phyloP scores from a whole-genome alignment of 352 stramenopile species.

The Elongisporangium undulatum region DNA sequence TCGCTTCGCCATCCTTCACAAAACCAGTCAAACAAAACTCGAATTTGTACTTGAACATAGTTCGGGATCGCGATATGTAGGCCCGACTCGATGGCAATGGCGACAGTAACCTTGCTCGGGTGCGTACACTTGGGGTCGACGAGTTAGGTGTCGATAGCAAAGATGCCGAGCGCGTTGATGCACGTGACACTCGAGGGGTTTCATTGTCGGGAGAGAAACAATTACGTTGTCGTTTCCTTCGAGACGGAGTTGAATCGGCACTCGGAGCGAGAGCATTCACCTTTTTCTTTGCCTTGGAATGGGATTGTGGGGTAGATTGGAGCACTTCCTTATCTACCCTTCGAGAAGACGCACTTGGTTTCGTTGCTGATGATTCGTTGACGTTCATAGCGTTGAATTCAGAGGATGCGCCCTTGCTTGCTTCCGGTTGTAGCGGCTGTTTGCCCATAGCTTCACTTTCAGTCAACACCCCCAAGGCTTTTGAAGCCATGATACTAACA shows the following conservation, averaged over 20 bases:
- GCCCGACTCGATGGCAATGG: constrained; percentile 39
- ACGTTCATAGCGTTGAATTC: neutral
- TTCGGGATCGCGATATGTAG: constrained; percentile 45
- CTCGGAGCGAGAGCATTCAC: neutral
- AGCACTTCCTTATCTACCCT: constrained; percentile 1
- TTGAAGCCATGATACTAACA: constrained; percentile 19
- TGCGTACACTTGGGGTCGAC: constrained; percentile 45
- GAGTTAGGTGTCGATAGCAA: constrained; percentile 14
- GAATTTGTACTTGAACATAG: constrained; percentile 69
- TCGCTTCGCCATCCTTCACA: constrained; percentile 37
- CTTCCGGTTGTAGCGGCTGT: neutral
- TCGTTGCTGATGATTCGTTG: neutral
- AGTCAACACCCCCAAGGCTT: constrained; percentile 15
- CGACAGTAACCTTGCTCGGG: constrained; percentile 38
- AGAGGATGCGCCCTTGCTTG: neutral
- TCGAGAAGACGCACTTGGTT: neutral
- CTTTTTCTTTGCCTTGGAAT: neutral
- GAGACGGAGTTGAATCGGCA: constrained; percentile 10
- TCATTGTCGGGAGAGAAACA: constrained; percentile 22
- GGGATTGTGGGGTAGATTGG: neutral
- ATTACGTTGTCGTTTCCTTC: constrained; percentile 19
- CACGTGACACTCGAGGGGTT: neutral
- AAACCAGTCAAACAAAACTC: constrained; percentile 80
- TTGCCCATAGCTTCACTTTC: constrained; percentile 3
- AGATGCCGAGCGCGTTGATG: neutral